phyloP scores from a whole-genome alignment of 2,329 filamentous ascomycete species.

The Aspergillus sp. region DNA sequence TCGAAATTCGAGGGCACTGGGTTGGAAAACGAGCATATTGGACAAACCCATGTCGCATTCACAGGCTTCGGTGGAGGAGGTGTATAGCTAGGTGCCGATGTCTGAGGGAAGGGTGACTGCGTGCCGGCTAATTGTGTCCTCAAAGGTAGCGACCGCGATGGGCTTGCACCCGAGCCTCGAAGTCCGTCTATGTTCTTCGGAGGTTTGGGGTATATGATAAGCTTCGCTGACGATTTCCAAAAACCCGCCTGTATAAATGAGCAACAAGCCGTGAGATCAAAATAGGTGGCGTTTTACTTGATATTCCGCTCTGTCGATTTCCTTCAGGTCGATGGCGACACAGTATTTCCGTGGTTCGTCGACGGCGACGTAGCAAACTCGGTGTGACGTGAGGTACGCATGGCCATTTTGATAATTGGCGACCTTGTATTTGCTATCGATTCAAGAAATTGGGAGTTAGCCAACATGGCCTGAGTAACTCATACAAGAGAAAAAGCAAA shows the following conservation, averaged over 20 bases:
- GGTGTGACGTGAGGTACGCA: slow-evolving; percentile 93
- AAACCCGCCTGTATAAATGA: slow-evolving; percentile 69
- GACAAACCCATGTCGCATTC: slow-evolving; percentile 86
- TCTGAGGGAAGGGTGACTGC: slow-evolving; percentile 31
- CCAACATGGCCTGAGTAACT: neutral
- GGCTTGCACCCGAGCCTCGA: slow-evolving; percentile 52
- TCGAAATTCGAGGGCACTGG: slow-evolving; percentile 93
- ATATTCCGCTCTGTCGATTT: slow-evolving; percentile 87
- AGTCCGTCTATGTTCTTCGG: slow-evolving; percentile 60
- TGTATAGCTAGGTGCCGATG: slow-evolving; percentile 34
- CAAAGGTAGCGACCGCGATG: slow-evolving; percentile 24
- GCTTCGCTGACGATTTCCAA: slow-evolving; percentile 89
- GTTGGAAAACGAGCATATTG: slow-evolving; percentile 94
- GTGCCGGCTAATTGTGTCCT: slow-evolving; percentile 36
- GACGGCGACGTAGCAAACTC: slow-evolving; percentile 92
- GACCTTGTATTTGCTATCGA: slow-evolving; percentile 83
- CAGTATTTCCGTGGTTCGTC: slow-evolving; percentile 81
- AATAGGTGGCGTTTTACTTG: slow-evolving; percentile 58
- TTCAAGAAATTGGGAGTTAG: slow-evolving; percentile 17
- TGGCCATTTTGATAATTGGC: slow-evolving; percentile 92
- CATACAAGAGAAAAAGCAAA: neutral
- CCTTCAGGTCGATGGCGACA: slow-evolving; percentile 80
- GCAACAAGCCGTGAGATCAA: neutral
- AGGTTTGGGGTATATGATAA: slow-evolving; percentile 83
- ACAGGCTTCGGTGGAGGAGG: slow-evolving; percentile 38